Conservation (phyloP, 768 basidiomycete genomes). For the Podaxis carcinomalis region DNA sequence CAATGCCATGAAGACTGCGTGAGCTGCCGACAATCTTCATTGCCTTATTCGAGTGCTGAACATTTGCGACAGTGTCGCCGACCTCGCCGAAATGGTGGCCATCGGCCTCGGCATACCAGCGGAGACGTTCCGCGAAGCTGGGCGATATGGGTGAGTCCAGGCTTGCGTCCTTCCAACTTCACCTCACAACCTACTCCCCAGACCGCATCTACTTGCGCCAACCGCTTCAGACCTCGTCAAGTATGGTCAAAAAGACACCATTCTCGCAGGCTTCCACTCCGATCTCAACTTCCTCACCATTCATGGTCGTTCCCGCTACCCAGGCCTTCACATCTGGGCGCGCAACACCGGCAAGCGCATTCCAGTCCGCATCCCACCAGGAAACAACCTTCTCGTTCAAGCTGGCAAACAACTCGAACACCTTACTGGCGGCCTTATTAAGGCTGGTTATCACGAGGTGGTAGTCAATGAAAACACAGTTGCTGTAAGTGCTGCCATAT, state of each 20-base stretch:
- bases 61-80: slow-evolving; percentile 58
- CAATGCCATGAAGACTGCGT: slow-evolving; percentile 83
- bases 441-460: slow-evolving; percentile 94
- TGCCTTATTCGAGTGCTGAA: not conserved
- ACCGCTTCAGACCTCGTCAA: slow-evolving; percentile 88
- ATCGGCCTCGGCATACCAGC: slow-evolving; percentile 73
- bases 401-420: slow-evolving; percentile 96
- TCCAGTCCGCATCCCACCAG: slow-evolving; percentile 78
- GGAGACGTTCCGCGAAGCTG: slow-evolving; percentile 73
- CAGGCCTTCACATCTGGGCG: slow-evolving; percentile 92
- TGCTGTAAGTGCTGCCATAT: slow-evolving; percentile 39
- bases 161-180: not conserved
- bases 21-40: slow-evolving; percentile 23
- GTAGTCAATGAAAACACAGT: slow-evolving; percentile 82
- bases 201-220: slow-evolving; percentile 87
- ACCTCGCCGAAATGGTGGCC: slow-evolving; percentile 85
- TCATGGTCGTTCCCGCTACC: slow-evolving; percentile 81
- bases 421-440: slow-evolving; percentile 77
- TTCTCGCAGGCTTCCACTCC: slow-evolving; percentile 91
- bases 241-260: slow-evolving; percentile 75
- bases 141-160: slow-evolving; percentile 66
- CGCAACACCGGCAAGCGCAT: slow-evolving; percentile 91
- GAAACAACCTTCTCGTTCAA: slow-evolving; percentile 84
- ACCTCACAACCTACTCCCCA: slow-evolving; percentile 18
- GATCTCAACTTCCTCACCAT: slow-evolving; percentile 95